Evolutionary conservation across 495 filamentous ascomycete species (phyloP).

Genomic region (Trichocladium uniseriatum): DNA sequence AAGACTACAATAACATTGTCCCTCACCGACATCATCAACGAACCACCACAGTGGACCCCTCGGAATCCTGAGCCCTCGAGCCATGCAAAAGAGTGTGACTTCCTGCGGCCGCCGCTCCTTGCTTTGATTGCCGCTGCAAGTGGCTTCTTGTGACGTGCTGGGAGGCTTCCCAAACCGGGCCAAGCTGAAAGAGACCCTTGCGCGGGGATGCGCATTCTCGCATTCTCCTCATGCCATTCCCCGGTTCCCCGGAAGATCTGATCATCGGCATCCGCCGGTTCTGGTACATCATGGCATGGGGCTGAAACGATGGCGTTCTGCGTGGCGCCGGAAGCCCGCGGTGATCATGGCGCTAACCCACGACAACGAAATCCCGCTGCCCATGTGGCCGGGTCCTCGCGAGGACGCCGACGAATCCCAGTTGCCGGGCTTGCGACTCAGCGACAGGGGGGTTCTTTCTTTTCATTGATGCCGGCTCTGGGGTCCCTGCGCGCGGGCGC

Average conservation of each 20-base stretch:
- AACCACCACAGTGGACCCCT: not conserved
- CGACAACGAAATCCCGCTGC: not conserved
- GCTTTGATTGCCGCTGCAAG: not conserved
- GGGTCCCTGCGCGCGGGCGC: too few relatives aligned
- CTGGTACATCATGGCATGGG: not conserved
- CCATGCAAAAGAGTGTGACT: not conserved
- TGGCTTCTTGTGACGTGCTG: not conserved
- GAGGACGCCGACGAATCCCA: not conserved
- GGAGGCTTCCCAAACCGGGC: not conserved
- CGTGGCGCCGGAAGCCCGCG: slow-evolving; percentile 17
- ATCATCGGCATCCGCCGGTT: slow-evolving; percentile 1
- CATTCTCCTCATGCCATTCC: not conserved
- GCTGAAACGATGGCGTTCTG: slow-evolving; percentile 14
- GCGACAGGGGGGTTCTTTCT: not conserved
- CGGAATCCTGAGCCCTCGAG: not conserved
- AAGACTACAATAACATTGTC: not conserved
- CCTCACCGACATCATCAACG: not conserved
- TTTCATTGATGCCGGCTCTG: too few relatives aligned
- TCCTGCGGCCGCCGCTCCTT: not conserved
- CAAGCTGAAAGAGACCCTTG: not conserved
- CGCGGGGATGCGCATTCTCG: not conserved
- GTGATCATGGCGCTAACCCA: slow-evolving; percentile 18
- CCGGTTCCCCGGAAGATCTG: slow-evolving; percentile 5
- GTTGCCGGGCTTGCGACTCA: slow-evolving; percentile 1
- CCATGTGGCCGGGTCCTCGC: slow-evolving; percentile 5